Evolutionary conservation across 176 grass and related monocot genomes (phyloP).

Genomic region (Saccharum officinarum): DNA sequence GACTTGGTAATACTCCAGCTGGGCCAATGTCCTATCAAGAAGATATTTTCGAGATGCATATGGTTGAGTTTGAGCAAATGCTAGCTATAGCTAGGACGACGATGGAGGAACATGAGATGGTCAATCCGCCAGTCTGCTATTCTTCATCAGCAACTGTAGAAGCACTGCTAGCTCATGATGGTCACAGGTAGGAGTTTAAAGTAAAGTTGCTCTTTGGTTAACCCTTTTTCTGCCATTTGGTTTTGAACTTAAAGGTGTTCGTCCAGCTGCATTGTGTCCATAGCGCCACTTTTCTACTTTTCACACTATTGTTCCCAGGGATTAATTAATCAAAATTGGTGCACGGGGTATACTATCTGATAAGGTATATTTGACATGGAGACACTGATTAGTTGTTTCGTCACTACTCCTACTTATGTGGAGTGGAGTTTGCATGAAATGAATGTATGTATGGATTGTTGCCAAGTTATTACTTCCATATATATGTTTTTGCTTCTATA

Average conservation of each 20-base stretch:
- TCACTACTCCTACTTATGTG: conserved; percentile 5
- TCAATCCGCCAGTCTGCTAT: not conserved
- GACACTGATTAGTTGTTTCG: conserved; percentile 12
- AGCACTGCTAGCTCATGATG: conserved; percentile 42
- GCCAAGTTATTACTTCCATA: not conserved
- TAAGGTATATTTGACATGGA: conserved; percentile 43
- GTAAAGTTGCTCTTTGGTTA: conserved; percentile 42
- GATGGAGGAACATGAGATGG: not conserved
- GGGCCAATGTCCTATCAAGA: not conserved
- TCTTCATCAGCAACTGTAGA: conserved; percentile 32
- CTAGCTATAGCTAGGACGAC: not conserved
- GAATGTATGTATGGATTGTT: conserved; percentile 26
- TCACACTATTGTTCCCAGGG: conserved; percentile 37
- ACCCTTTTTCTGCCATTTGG: conserved; percentile 41
- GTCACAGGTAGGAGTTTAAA: conserved; percentile 51
- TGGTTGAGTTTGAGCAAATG: conserved; percentile 16
- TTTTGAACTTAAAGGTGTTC: conserved; percentile 45
- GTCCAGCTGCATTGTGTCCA: conserved; percentile 32
- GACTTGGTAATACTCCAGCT: not conserved
- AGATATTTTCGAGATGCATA: not conserved
- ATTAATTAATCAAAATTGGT: conserved; percentile 35
- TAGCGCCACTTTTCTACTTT: conserved; percentile 40
- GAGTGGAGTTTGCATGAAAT: conserved; percentile 26
- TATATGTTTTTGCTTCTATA: not conserved
- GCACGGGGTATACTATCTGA: conserved; percentile 43